phyloP scores from a whole-genome alignment of 495 filamentous ascomycete genomes.

The Talaromyces thailandensis region DNA sequence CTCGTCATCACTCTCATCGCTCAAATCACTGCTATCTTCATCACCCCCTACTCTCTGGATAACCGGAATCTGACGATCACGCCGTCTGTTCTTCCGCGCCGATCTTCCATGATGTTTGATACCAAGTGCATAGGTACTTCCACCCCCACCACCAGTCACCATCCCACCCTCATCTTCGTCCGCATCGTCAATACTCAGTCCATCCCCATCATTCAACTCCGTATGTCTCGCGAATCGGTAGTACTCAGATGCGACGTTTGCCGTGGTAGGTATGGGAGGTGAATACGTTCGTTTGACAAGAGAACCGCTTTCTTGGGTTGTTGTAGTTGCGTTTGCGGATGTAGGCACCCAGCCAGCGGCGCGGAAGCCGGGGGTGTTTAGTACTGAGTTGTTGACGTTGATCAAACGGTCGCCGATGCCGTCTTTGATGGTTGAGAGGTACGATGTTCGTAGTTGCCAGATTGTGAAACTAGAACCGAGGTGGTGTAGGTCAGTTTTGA shows the following conservation, averaged over 20 bases:
- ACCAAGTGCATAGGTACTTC: slow-evolving; percentile 64
- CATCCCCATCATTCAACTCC: slow-evolving; percentile 16
- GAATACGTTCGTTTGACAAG: slow-evolving; percentile 89
- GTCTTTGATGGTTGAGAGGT: slow-evolving; percentile 83
- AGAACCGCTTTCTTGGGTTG: slow-evolving; percentile 28
- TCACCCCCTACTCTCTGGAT: slow-evolving; percentile 66
- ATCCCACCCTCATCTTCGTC: slow-evolving; percentile 77
- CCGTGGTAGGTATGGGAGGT: slow-evolving; percentile 85
- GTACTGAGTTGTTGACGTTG: slow-evolving; percentile 77
- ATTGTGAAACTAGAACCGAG: slow-evolving; percentile 62
- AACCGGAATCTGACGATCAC: slow-evolving; percentile 37
- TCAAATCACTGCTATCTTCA: slow-evolving; percentile 93
- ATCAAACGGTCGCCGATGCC: slow-evolving; percentile 94
- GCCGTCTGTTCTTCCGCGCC: slow-evolving; percentile 35
- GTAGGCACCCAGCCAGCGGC: slow-evolving; percentile 85
- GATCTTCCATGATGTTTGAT: slow-evolving; percentile 46
- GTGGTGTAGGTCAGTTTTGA: background rate
- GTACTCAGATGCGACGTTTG: slow-evolving; percentile 68
- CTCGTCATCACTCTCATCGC: slow-evolving; percentile 93
- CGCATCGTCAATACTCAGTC: slow-evolving; percentile 48
- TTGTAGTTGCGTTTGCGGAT: slow-evolving; percentile 31
- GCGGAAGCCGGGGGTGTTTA: slow-evolving; percentile 93
- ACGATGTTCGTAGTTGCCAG: slow-evolving; percentile 87
- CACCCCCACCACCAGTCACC: slow-evolving; percentile 65
- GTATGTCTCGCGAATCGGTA: slow-evolving; percentile 38